phyloP scores from a whole-genome alignment of 2,329 filamentous ascomycete genomes.

The Aspergillus intermedius region DNA sequence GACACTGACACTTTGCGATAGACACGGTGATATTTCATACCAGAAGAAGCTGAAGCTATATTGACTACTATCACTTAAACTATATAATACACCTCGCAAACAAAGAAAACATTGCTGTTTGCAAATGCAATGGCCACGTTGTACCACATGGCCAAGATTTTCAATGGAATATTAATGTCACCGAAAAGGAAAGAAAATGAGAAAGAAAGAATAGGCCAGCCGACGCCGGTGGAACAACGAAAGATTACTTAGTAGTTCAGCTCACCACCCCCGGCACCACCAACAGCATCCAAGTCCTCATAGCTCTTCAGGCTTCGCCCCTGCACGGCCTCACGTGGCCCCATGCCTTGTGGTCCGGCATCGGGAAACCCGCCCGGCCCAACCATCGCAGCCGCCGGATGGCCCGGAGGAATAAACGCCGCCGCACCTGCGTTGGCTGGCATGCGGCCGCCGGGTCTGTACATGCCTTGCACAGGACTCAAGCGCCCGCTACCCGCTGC shows the following conservation, averaged over 20 bases:
- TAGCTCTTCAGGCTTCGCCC: conserved; percentile 93
- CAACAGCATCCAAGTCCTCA: conserved; percentile 87
- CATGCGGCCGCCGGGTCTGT: conserved; percentile 27
- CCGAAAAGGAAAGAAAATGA: conserved; percentile 1
- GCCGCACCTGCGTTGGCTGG: conserved; percentile 23
- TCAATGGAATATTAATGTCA: not conserved
- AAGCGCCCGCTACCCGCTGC: conserved; percentile 44
- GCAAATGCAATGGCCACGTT: too few species aligned
- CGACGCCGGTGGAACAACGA: not conserved
- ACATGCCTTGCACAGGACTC: conserved; percentile 34
- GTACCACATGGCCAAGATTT: not conserved
- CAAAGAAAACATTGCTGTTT: too few species aligned
- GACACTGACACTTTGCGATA: too few species aligned
- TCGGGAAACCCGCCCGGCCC: conserved; percentile 41
- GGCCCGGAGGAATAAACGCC: conserved; percentile 33
- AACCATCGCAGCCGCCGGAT: conserved; percentile 32
- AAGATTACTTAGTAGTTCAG: conserved; percentile 79
- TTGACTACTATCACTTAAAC: too few species aligned
- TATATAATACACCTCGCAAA: too few species aligned
- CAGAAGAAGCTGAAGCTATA: too few species aligned
- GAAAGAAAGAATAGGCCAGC: not conserved
- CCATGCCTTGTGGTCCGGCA: conserved; percentile 62
- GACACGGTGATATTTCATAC: too few species aligned
- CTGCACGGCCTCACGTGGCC: conserved; percentile 84
- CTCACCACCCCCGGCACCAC: conserved; percentile 68